phyloP scores from a whole-genome alignment of 306 rosid species.

The Ormosia semicastrata region DNA sequence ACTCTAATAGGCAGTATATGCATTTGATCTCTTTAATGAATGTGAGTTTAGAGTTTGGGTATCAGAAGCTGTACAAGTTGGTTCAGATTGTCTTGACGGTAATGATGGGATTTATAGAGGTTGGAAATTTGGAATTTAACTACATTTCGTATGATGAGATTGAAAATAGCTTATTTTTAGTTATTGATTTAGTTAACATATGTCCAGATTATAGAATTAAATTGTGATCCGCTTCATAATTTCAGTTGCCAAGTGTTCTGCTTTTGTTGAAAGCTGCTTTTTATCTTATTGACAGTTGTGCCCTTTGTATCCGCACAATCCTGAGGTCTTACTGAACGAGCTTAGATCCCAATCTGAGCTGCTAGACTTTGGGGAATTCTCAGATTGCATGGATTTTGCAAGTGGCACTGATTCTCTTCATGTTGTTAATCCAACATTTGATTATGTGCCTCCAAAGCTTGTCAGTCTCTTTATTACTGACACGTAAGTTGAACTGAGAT shows the following conservation, averaged over 20 bases:
- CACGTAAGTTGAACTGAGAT: conserved; percentile 68
- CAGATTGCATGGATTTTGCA: conserved; percentile 88
- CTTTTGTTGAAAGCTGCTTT: conserved; percentile 27
- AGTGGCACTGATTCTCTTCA: conserved; percentile 75
- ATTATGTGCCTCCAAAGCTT: conserved; percentile 90
- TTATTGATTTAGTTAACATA: conserved; percentile 12
- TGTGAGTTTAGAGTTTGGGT: not conserved
- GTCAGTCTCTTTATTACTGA: conserved; percentile 90
- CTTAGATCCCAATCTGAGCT: conserved; percentile 96
- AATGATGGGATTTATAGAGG: conserved; percentile 1
- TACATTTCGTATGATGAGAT: not conserved
- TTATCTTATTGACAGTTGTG: conserved; percentile 62
- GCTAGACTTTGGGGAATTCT: conserved; percentile 96
- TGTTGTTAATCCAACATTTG: conserved; percentile 87
- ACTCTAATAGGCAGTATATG: not conserved
- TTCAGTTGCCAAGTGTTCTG: conserved; percentile 1
- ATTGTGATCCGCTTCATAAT: conserved; percentile 4
- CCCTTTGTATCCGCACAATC: conserved; percentile 97
- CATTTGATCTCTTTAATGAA: not conserved
- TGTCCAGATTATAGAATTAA: not conserved
- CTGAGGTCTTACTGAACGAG: conserved; percentile 81
- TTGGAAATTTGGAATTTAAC: not conserved
- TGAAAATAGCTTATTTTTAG: not conserved
- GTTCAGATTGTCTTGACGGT: not conserved
- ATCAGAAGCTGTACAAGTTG: not conserved